Conservation (phyloP, 2,329 filamentous ascomycete species). For the Aspergillus quadrilineatus region DNA sequence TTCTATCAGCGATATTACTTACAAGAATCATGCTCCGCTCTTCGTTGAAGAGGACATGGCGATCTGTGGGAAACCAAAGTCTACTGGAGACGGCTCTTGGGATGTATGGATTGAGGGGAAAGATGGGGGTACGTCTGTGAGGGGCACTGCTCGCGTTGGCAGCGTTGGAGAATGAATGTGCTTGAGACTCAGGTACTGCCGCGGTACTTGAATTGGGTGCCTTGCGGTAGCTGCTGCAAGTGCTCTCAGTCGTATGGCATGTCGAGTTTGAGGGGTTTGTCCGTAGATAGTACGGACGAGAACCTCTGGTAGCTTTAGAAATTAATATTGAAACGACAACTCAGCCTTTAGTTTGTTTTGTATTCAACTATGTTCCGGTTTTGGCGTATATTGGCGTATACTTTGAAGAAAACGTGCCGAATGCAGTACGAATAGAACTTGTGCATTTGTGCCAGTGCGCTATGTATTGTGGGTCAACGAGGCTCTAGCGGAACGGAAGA, state of each 20-base stretch:
- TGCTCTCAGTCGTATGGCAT: too few species aligned
- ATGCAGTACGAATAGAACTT: background rate
- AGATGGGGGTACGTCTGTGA: slow-evolving; percentile 63
- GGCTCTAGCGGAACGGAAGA: slow-evolving; percentile 20
- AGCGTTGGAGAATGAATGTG: background rate
- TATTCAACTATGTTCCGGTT: too few species aligned
- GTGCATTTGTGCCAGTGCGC: background rate
- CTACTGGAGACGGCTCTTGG: slow-evolving; percentile 49
- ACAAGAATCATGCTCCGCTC: slow-evolving; percentile 78
- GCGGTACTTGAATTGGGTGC: too few species aligned
- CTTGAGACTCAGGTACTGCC: background rate
- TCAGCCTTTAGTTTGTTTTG: too few species aligned
- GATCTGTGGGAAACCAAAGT: slow-evolving; percentile 62
- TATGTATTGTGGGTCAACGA: slow-evolving; percentile 1
- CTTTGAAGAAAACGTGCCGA: too few species aligned
- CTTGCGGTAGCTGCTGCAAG: too few species aligned
- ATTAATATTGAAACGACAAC: too few species aligned
- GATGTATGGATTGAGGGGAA: slow-evolving; percentile 66
- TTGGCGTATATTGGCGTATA: too few species aligned
- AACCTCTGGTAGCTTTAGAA: too few species aligned
- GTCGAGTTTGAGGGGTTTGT: too few species aligned
- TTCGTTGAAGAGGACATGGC: slow-evolving; percentile 70
- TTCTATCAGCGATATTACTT: slow-evolving; percentile 62
- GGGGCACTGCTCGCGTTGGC: slow-evolving; percentile 48
- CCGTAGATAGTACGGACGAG: too few species aligned